These are phyloP conservation scores for Obelidium mucronatum DNA, from an alignment of 192 early-diverging fungal genomes.

Conservation along the genomic window DNA sequence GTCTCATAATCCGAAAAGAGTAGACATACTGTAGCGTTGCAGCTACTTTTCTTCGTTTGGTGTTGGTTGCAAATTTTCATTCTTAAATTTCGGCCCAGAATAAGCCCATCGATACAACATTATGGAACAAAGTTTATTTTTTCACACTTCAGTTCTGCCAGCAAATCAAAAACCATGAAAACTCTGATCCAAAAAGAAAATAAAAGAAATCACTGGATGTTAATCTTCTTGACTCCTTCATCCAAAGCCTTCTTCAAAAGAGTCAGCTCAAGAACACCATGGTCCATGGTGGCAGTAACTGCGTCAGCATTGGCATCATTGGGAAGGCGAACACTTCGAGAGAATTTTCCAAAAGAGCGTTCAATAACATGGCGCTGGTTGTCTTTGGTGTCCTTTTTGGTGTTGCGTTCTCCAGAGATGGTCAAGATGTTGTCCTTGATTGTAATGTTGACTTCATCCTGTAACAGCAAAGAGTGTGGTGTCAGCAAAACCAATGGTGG, in stretches of 20 bases:
- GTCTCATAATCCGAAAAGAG: too few relatives aligned
- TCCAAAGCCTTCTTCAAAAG: constrained; percentile 45
- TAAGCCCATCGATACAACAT: too few relatives aligned
- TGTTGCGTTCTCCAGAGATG: constrained; percentile 46
- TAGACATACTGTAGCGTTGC: too few relatives aligned
- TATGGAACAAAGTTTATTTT: too few relatives aligned
- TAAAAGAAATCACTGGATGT: constrained; percentile 39
- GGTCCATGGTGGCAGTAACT: constrained; percentile 39
- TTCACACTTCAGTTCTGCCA: too few relatives aligned
- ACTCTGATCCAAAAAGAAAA: too few relatives aligned
- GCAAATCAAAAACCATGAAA: too few relatives aligned
- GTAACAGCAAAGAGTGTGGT: too few relatives aligned
- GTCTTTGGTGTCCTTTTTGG: constrained; percentile 39
- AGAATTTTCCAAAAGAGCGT: constrained; percentile 49
- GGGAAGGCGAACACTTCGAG: constrained; percentile 43
- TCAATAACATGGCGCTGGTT: constrained; percentile 44
- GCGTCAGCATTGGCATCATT: constrained; percentile 46
- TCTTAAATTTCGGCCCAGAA: too few relatives aligned
- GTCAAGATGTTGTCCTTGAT: constrained; percentile 48
- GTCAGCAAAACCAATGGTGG: neutral
- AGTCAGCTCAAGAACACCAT: constrained; percentile 50
- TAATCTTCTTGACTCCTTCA: constrained; percentile 54
- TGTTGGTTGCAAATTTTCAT: too few relatives aligned
- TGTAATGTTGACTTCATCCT: constrained; percentile 43
- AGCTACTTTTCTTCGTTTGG: too few relatives aligned